phyloP scores from a whole-genome alignment of 1,284 basidiomycete species.

The Sporisorium reilianum region DNA sequence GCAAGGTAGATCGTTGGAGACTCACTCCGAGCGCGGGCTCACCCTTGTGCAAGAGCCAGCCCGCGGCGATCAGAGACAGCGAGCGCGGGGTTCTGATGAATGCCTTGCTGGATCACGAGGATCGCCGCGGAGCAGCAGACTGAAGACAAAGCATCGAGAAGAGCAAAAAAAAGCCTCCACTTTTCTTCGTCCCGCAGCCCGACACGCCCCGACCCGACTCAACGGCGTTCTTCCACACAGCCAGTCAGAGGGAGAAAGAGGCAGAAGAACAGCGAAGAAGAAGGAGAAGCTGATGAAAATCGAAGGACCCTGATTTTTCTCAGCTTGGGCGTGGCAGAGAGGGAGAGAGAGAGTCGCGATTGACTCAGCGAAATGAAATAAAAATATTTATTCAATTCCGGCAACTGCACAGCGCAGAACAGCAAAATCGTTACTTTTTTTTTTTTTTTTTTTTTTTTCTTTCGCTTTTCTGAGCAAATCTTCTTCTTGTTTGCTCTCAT shows the following conservation, averaged over 20 bases:
- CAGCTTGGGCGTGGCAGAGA: not conserved
- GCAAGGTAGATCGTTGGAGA: too few species aligned
- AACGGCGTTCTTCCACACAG: not conserved
- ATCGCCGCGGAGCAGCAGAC: conserved; percentile 7
- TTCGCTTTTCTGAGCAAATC: too few species aligned
- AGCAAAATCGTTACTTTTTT: not conserved
- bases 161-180: conserved; percentile 7
- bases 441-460: too few species aligned
- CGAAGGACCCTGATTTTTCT: conserved; percentile 1
- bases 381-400: too few species aligned
- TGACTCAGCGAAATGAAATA: conserved; percentile 5
- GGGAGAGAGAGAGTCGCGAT: not conserved
- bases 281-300: too few species aligned
- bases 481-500: too few species aligned
- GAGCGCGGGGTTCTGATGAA: not conserved
- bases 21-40: too few species aligned
- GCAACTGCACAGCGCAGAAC: not conserved
- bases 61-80: conserved; percentile 1
- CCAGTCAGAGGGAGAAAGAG: too few species aligned
- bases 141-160: too few species aligned
- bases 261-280: conserved; percentile 9
- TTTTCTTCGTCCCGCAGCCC: conserved; percentile 4
- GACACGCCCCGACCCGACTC: conserved; percentile 14
- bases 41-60: too few species aligned
- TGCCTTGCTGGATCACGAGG: not conserved